Evolutionary conservation across 192 early-diverging fungal species (phyloP), one percentile per base, ranked within the genome.

Genomic region (Rhizoclosmatium sp.): DNA sequence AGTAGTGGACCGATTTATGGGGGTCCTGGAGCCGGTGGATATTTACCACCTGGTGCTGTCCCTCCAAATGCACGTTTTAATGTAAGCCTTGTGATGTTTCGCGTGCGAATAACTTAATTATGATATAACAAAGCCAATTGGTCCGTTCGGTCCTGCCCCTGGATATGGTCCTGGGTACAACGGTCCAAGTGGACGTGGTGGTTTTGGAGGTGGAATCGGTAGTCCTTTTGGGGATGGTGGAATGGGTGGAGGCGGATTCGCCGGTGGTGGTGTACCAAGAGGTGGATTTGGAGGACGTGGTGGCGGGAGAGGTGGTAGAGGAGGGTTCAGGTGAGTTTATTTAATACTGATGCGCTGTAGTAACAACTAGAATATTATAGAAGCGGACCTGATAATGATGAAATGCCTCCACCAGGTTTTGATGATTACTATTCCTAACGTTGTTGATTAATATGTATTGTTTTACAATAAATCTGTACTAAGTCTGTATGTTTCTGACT

Each of bases 31-130:
- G 90, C 91, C 31, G 31, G 12, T 89, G 90, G 21, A 84, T 83
- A n/a, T 69, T 49, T 80, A 3, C 87, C 87, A 0, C 82, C 77
- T 4, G 85, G 85, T 23, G 85, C 83, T 41, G 85, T 85, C 4
- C 82, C 84, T 23, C 80, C 95, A 12, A 95, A 95, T 39, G 96
- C 96, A 9, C 88, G 95, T 23, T 98, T 96, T 83, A 95, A 98
- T 67, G 75, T 76, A 16, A 46, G 21, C 16, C 19, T 44, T 68
- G 4, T 68, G 14, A 42, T 68, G 12, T 47, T 16, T 47, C 12
- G 56, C 1, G 14, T 16, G 56, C 0, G 0, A 39, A 16, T 23
- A 39, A 14, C 40, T 69, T 2, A 47, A 16, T 47, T 69, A 16
- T 5, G 47, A 39, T 41, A 69, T 39, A 16, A 9, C 68, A 12